Evolutionary conservation across 768 basidiomycete genomes (phyloP), one percentile per base, ranked within the genome.

Genomic region (Russula ochroleuca): DNA sequence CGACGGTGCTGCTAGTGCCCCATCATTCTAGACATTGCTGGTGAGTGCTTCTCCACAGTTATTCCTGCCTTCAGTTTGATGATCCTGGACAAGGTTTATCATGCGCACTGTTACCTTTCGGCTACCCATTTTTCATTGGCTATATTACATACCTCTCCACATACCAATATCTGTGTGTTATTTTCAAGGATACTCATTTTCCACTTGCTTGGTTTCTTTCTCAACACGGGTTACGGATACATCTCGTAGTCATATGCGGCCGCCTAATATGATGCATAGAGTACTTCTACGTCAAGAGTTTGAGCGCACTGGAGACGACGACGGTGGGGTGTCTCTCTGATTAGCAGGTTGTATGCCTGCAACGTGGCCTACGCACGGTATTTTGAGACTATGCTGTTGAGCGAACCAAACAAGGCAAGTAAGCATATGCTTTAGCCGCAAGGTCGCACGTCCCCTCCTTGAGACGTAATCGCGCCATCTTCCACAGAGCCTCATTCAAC

Each of bases 1-100:
- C 59, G 71, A 56, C 83, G 80, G 72, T 92, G 90, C 73, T 91
- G 90, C 74, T 89, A 79, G 76, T 45, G 57, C 37, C 40, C 28
- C 25, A 28, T 55, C 50, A 33, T 49, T 19, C 14, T 41, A 66
- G 43, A 60, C 55, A 49, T 28, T 10, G 35, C 49, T 59, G 53
- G 63, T 61, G 28, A 52, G 57, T 58, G 19, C 48, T 40, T 49
- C 14, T 25, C 28, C 19, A 14, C 28, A 38, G 53, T 43, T 65
- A 45, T 58, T 33, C 40, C 17, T 51, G 8, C 41, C 35, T 50
- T 33, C n/a, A 23, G n/a, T 21, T 52, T 57, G 59, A 66, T 21
- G 15, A 21, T 61, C 35, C 50, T 54, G 41, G 57, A 31, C 33
- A 50, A 31, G 55, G 43, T 23, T 62, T 47, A 55, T 55, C 49